phyloP scores from a whole-genome alignment of 140 eudicot genomes.

The Anethum foeniculum region DNA sequence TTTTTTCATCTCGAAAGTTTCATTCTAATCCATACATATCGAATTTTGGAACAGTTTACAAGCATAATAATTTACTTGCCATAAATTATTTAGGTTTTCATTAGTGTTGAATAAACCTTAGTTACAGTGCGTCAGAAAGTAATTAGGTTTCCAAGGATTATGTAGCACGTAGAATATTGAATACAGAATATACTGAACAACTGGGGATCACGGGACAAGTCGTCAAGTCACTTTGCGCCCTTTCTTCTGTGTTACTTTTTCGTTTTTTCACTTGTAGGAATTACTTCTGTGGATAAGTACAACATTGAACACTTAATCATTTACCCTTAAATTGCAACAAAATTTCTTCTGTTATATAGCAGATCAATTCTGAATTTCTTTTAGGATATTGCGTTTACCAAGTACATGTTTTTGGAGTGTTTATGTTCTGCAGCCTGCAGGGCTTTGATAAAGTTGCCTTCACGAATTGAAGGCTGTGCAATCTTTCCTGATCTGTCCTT shows the following conservation, averaged over 20 bases:
- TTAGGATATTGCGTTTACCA: no score
- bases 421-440: not conserved
- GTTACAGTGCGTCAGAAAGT: no score
- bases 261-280: not conserved
- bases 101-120: not conserved
- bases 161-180: not conserved
- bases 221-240: not conserved
- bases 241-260: not conserved
- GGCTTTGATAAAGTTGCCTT: not conserved
- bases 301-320: not conserved
- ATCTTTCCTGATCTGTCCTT: slow-evolving; percentile 66
- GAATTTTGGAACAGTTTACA: not conserved
- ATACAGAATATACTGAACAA: not conserved
- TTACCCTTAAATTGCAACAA: not conserved
- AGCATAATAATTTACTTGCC: no score
- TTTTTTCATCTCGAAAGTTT: not conserved
- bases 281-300: not conserved
- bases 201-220: not conserved
- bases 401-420: not conserved
- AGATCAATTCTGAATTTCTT: not conserved
- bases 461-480: slow-evolving; percentile 55
- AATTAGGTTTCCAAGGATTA: no score
- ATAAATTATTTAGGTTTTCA: no score
- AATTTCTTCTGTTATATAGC: not conserved
- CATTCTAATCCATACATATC: not conserved